Base-by-base conservation (phyloP, 441 rosid genomes). In the Viola pubescens region DNA sequence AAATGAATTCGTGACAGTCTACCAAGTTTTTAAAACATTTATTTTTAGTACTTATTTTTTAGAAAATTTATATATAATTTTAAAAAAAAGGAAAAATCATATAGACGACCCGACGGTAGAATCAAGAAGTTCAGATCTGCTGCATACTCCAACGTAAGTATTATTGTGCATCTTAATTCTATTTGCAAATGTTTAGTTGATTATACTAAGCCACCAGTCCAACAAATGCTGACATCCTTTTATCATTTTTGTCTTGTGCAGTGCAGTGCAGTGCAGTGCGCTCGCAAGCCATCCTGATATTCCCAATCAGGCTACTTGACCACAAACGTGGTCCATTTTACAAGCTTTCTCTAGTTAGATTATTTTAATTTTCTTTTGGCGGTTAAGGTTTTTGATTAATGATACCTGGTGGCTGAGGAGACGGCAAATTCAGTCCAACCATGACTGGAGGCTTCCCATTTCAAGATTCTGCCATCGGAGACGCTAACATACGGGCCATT, bases 261-360 rank as follows among this genome's bases (percentile, higher is more conserved):
- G 91, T 84, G 90, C n/a, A n/a, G n/a, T n/a, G n/a, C n/a, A n/a
- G n/a, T n/a, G n/a, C n/a, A n/a, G n/a, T n/a, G n/a, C 62, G 81
- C 81, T 65, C 94, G 94, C 83, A 84, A 80, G 40, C 97, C 97
- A 71, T 89, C 94, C 84, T 89, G 91, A 89, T 70, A 80, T 70
- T 70, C 54, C 59, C 9, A 42, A 53, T 16, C 47, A 51, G 64
- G 59, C 75, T 3, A 4, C 53, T 56, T 26, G 71, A 75, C 83
- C 84, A 70, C 86, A 48, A 16, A 5, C 58, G 80, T 85, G 83
- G 83, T 81, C 66, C 37, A 62, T 60, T 26, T 54, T 39, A 46
- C 7, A 9, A 41, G 69, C 14, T 64, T 49, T 6, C 72, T 50
- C 10, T 64, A 54, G 48, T 66, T 66, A 64, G 67, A 42, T 60